Percentiles rank a stretch among this genome's conserved stretches.
phyloP scores from a whole-genome alignment of 179 eudicot species.

The Carnegiea gigantea region DNA sequence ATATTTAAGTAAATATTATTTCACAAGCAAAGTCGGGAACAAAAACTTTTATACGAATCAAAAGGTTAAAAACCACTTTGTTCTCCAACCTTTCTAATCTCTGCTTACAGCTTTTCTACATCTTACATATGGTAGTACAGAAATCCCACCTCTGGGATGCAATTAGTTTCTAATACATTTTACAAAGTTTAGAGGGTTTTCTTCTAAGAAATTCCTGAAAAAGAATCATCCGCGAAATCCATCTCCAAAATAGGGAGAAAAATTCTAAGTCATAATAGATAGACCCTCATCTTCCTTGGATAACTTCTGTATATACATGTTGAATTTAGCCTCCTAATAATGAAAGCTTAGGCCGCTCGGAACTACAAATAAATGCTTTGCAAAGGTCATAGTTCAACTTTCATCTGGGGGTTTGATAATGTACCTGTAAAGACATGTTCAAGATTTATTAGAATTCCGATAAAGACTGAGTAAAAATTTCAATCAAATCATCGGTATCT shows the following conservation, averaged over 20 bases:
- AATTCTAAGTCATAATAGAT: slow-evolving; percentile 24
- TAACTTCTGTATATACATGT: slow-evolving; percentile 29
- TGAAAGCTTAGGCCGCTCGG: neutral
- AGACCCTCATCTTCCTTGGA: slow-evolving; percentile 20
- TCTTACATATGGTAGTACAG: slow-evolving; percentile 22
- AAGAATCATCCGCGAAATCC: slow-evolving; percentile 17
- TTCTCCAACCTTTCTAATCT: slow-evolving; percentile 8
- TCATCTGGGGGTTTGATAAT: slow-evolving; percentile 33
- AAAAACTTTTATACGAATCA: slow-evolving; percentile 8
- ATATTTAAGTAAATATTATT: slow-evolving; percentile 16
- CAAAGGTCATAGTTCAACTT: slow-evolving; percentile 35
- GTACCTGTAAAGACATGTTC: slow-evolving; percentile 23
- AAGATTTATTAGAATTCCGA: neutral
- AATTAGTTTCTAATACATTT: slow-evolving; percentile 33
- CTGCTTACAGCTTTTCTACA: slow-evolving; percentile 29
- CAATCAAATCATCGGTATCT: neutral
- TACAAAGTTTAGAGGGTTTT: slow-evolving; percentile 27
- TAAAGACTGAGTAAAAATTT: neutral
- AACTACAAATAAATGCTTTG: slow-evolving; percentile 9
- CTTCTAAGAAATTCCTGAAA: slow-evolving; percentile 17
- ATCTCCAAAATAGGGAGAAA: slow-evolving; percentile 26
- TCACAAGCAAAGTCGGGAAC: slow-evolving; percentile 16
- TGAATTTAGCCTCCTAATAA: neutral
- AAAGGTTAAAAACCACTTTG: slow-evolving; percentile 14
- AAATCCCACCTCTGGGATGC: slow-evolving; percentile 21